Conservation (phyloP, 495 filamentous ascomycete genomes). For the Xylaria cubensis region DNA sequence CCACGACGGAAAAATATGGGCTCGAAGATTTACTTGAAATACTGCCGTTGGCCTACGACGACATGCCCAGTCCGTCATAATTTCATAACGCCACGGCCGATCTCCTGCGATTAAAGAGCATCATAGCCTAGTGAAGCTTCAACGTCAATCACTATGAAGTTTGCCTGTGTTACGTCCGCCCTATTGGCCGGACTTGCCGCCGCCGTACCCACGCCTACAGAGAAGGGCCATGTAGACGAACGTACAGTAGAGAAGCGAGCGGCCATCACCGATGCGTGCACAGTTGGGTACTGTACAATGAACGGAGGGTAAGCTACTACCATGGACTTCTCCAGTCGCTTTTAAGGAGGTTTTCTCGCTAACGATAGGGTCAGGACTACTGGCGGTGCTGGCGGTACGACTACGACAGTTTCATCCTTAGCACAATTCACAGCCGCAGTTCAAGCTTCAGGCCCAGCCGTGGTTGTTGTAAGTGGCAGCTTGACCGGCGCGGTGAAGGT, state of each 20-base stretch:
- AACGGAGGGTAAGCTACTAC: constrained; percentile 31
- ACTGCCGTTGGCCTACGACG: not conserved
- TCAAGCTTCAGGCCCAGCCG: constrained; percentile 48
- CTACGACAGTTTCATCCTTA: constrained; percentile 60
- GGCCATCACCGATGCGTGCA: constrained; percentile 40
- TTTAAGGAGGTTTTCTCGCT: not conserved
- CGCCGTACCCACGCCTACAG: constrained; percentile 11
- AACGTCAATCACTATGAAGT: constrained; percentile 32
- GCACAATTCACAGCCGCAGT: constrained; percentile 54
- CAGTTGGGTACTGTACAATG: constrained; percentile 44
- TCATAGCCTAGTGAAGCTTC: not conserved
- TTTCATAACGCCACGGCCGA: not conserved
- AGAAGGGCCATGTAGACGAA: constrained; percentile 7
- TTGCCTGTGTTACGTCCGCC: constrained; percentile 26
- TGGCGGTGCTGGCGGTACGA: constrained; percentile 59
- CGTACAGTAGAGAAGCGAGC: constrained; percentile 36
- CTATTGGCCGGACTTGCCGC: not conserved
- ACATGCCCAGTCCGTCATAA: not conserved
- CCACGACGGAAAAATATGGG: not conserved
- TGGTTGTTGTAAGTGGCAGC: constrained; percentile 54
- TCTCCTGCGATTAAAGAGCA: not conserved
- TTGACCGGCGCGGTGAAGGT: constrained; percentile 53
- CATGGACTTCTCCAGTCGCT: not conserved
- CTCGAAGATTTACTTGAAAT: constrained; percentile 18
- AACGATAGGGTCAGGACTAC: constrained; percentile 51